Conservation (phyloP, 106 monocot species). For the Agapanthus africanus region DNA sequence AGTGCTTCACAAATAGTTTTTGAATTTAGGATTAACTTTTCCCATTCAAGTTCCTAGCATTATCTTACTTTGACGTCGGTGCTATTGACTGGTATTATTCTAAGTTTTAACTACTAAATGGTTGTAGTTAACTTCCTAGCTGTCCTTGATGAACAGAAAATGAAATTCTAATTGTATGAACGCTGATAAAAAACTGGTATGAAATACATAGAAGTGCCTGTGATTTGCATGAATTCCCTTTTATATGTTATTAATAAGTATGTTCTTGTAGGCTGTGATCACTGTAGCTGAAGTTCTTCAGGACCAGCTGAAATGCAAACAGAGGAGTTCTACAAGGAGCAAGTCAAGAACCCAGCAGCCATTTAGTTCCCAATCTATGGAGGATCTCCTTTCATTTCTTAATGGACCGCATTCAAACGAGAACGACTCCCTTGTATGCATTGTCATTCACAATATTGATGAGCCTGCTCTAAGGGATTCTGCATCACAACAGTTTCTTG, state of each 20-base stretch:
- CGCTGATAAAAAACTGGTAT: not conserved
- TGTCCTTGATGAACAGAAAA: not conserved
- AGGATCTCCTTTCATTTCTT: conserved; percentile 62
- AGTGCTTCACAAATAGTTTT: no score
- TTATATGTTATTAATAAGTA: not conserved
- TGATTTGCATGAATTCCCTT: not conserved
- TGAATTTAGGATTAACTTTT: no score
- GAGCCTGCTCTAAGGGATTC: conserved; percentile 88
- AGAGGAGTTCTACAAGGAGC: conserved; percentile 30
- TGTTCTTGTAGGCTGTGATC: conserved; percentile 42
- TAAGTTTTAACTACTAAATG: no score
- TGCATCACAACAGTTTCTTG: conserved; percentile 86
- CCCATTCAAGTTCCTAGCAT: no score
- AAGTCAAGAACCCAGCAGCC: conserved; percentile 25
- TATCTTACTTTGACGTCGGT: no score
- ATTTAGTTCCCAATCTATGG: conserved; percentile 46
- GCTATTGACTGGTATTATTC: no score
- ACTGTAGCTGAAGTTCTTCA: conserved; percentile 59
- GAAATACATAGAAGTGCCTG: not conserved
- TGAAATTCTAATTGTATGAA: no score
- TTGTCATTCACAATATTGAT: conserved; percentile 89
- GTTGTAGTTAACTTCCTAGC: not conserved
- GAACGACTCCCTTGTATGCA: conserved; percentile 50
- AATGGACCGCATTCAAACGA: conserved; percentile 24
- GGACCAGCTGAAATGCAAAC: conserved; percentile 46